Percentiles rank a stretch among this genome's conserved stretches.
Conservation (phyloP, 352 stramenopile genomes). For the Globisporangium middletonii region DNA sequence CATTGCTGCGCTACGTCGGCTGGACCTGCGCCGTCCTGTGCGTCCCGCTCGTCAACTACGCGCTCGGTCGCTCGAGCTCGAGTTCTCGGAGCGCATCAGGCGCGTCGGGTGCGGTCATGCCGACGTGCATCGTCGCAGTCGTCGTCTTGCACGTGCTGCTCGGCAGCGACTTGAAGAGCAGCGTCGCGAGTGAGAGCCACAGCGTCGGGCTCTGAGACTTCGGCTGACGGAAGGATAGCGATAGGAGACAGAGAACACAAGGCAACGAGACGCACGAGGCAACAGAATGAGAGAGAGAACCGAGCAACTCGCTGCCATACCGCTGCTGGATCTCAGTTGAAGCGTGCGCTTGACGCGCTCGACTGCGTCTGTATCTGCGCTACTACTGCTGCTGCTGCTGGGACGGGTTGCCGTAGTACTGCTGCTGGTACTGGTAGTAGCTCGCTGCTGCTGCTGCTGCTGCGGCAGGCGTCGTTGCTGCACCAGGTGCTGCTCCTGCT, state of each 20-base stretch:
- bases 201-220: too few relatives aligned
- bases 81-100: not conserved
- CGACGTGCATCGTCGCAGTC: not conserved
- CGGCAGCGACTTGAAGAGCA: not conserved
- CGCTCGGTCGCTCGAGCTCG: not conserved
- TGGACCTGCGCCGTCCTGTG: not conserved
- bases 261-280: too few relatives aligned
- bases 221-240: too few relatives aligned
- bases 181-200: not conserved
- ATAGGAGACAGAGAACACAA: too few relatives aligned
- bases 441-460: constrained; percentile 2
- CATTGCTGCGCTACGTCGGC: not conserved
- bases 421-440: constrained; percentile 44
- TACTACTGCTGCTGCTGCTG: constrained; percentile 20
- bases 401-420: constrained; percentile 20
- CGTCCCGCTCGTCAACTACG: not conserved
- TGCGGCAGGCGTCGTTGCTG: not conserved
- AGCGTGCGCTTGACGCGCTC: not conserved
- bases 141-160: not conserved
- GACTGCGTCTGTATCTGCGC: not conserved
- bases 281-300: too few relatives aligned
- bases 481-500: not conserved
- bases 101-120: not conserved
- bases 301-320: not conserved
- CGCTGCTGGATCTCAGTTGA: not conserved